Conservation (phyloP, 352 stramenopile genomes). For the Chrysophaeum taylorii region DNA sequence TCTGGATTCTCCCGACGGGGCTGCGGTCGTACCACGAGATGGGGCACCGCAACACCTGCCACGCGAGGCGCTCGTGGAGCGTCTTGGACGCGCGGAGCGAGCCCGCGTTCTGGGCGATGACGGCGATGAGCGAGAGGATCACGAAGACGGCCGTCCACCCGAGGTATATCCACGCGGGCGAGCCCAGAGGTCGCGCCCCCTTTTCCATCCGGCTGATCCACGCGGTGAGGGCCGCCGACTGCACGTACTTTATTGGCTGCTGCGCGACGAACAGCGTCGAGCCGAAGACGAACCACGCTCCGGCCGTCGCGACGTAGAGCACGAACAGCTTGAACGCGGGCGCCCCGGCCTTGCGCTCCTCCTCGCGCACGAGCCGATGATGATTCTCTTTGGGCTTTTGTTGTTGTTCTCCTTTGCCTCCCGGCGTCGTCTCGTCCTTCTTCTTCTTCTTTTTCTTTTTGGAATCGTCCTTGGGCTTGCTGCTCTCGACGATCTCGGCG, state of each 20-base stretch:
- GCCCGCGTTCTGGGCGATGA: slow-evolving; percentile 15
- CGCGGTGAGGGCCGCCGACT: neutral
- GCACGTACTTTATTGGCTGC: slow-evolving; percentile 10
- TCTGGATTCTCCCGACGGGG: slow-evolving; percentile 55
- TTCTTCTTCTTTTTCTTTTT: neutral
- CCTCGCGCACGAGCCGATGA: neutral
- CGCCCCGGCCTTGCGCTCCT: slow-evolving; percentile 4
- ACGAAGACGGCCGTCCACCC: slow-evolving; percentile 7
- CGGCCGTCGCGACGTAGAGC: neutral
- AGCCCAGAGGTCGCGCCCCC: neutral
- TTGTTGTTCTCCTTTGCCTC: neutral
- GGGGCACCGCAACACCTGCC: slow-evolving; percentile 26
- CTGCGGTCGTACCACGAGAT: slow-evolving; percentile 47
- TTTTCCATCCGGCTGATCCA: slow-evolving; percentile 7
- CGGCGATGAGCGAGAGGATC: slow-evolving; percentile 8
- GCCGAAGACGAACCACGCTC: neutral
- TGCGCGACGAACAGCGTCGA: neutral
- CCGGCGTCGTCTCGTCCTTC: neutral
- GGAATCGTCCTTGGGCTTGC: neutral
- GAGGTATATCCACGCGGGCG: neutral
- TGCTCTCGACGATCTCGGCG: neutral
- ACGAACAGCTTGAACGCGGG: neutral
- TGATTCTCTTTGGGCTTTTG: neutral
- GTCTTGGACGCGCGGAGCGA: slow-evolving; percentile 43
- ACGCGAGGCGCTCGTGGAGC: slow-evolving; percentile 47